Evolutionary conservation across 1,284 basidiomycete species (phyloP).

Genomic region (Leccinum griseonigrum): DNA sequence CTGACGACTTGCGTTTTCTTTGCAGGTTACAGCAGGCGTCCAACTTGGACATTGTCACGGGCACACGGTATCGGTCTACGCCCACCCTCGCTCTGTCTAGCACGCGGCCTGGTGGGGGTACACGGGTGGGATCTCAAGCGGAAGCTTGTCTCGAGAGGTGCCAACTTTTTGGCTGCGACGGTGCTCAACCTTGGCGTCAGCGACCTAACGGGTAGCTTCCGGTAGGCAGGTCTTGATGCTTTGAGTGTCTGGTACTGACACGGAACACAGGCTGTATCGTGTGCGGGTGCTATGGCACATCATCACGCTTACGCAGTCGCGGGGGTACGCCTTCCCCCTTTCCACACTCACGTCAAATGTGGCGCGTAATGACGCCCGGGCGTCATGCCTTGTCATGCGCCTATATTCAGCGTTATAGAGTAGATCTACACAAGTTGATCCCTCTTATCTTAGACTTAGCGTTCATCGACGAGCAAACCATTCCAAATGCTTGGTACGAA

Average conservation of each 20-base stretch:
- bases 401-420: too few relatives aligned
- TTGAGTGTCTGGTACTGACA: not conserved
- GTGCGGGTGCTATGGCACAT: slow-evolving; percentile 75
- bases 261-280: slow-evolving; percentile 67
- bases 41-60: slow-evolving; percentile 87
- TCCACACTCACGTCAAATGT: too few relatives aligned
- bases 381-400: too few relatives aligned
- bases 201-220: slow-evolving; percentile 85
- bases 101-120: slow-evolving; percentile 70
- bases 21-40: slow-evolving; percentile 72
- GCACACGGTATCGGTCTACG: slow-evolving; percentile 77
- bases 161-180: slow-evolving; percentile 84
- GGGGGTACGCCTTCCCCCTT: slow-evolving; percentile 61
- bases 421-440: slow-evolving; percentile 71
- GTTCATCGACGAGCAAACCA: slow-evolving; percentile 39
- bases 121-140: slow-evolving; percentile 89
- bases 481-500: slow-evolving; percentile 59
- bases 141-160: slow-evolving; percentile 82
- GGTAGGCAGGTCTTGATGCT: slow-evolving; percentile 44
- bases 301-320: slow-evolving; percentile 79
- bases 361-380: too few relatives aligned
- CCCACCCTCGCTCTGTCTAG: slow-evolving; percentile 51
- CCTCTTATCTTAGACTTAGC: slow-evolving; percentile 50
- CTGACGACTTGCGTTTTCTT: slow-evolving; percentile 5
- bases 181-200: slow-evolving; percentile 81